phyloP scores from a whole-genome alignment of 768 basidiomycete species.

The Termitomyces bulborhizus region DNA sequence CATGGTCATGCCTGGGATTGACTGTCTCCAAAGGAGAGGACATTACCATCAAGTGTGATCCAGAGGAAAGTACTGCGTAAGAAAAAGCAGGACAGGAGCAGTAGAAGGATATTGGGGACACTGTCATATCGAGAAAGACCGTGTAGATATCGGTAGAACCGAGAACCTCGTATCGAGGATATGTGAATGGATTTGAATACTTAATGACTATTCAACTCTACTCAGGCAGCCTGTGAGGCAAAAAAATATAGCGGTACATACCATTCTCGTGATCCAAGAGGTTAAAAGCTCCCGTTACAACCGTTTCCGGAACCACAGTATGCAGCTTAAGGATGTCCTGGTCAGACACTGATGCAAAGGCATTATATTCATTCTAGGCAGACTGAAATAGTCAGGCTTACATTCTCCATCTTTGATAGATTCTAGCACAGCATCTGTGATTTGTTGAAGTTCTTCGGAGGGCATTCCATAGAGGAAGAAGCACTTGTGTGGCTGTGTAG shows the following conservation, averaged over 20 bases:
- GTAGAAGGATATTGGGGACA: constrained; percentile 40
- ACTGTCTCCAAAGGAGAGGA: neutral
- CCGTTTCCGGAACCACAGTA: constrained; percentile 53
- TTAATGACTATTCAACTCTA: constrained; percentile 44
- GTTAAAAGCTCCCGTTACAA: constrained; percentile 67
- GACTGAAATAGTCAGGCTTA: constrained; percentile 12
- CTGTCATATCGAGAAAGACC: constrained; percentile 43
- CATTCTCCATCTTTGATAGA: constrained; percentile 26
- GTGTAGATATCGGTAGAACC: constrained; percentile 60
- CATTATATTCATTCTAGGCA: neutral
- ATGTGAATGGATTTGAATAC: constrained; percentile 50
- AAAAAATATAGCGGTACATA: constrained; percentile 16
- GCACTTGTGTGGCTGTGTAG: neutral
- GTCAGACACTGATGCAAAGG: constrained; percentile 31
- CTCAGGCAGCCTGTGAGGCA: neutral
- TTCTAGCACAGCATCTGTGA: constrained; percentile 23
- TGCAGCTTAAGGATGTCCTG: constrained; percentile 51
- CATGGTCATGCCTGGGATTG: neutral
- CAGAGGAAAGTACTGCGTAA: constrained; percentile 53
- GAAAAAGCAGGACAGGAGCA: constrained; percentile 76
- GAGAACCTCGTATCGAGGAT: constrained; percentile 58
- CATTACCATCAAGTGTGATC: constrained; percentile 60
- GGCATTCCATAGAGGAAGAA: constrained; percentile 13
- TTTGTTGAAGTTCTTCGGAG: constrained; percentile 16
- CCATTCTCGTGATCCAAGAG: constrained; percentile 69